Evolutionary conservation across 164 flowering plant species (phyloP).

Genomic region (Platanus orientalis): DNA sequence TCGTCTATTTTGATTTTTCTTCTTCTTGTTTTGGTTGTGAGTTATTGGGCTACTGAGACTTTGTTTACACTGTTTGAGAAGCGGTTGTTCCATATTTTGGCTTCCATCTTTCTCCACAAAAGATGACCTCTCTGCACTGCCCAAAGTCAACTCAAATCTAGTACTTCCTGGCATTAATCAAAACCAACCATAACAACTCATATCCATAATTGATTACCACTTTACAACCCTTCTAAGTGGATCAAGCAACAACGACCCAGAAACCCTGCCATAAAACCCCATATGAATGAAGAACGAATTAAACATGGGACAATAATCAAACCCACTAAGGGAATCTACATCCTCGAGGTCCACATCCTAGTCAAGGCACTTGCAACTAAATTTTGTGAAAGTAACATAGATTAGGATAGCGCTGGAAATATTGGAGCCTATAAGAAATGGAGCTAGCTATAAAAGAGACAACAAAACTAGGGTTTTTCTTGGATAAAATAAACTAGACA

Average conservation of each 20-base stretch:
- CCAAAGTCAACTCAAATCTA: constrained; percentile 55
- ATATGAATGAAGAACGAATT: not conserved
- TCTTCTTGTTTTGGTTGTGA: too few species aligned
- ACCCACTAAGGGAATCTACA: not conserved
- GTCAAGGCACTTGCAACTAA: not conserved
- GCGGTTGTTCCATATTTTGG: too few species aligned
- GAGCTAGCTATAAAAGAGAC: not conserved
- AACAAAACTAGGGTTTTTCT: not conserved
- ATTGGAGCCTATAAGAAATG: not conserved
- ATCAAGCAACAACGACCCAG: not conserved
- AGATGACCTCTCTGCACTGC: constrained; percentile 59
- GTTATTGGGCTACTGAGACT: too few species aligned
- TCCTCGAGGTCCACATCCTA: not conserved
- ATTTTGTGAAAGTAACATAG: not conserved
- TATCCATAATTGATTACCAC: constrained; percentile 3
- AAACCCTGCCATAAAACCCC: not conserved
- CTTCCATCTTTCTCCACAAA: too few species aligned
- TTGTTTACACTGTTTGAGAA: too few species aligned
- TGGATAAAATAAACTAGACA: not conserved
- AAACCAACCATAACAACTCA: constrained; percentile 17
- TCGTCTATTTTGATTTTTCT: too few species aligned
- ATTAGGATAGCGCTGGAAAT: not conserved
- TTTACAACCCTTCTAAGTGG: constrained; percentile 5
- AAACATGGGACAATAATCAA: not conserved
- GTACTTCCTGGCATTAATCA: constrained; percentile 58